A percentile compares a stretch with the other conserved stretches of the same genome.
Conservation (phyloP, 2,329 filamentous ascomycete genomes). For the Elsinoe fawcettii region DNA sequence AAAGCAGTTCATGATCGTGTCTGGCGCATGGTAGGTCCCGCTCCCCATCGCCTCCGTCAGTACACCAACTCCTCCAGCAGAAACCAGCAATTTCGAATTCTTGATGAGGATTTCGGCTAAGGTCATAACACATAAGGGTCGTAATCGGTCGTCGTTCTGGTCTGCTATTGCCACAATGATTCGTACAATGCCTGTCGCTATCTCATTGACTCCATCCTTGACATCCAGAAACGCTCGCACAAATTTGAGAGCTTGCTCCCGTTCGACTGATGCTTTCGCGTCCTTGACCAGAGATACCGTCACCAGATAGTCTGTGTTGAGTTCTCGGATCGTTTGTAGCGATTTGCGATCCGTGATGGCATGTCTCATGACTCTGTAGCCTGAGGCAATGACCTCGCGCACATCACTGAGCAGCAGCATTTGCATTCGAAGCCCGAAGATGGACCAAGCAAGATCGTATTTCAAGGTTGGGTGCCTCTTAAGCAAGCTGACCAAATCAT, state of each 20-base stretch:
- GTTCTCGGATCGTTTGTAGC: constrained; percentile 72
- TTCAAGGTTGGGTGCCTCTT: constrained; percentile 88
- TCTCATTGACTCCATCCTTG: constrained; percentile 80
- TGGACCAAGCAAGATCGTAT: constrained; percentile 91
- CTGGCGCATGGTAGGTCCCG: constrained; percentile 84
- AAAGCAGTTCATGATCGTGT: constrained; percentile 80
- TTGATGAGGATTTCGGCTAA: constrained; percentile 84
- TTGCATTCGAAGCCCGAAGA: constrained; percentile 89
- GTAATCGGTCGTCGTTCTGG: constrained; percentile 73
- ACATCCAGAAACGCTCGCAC: constrained; percentile 91
- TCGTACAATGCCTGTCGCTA: constrained; percentile 78
- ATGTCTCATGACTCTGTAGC: constrained; percentile 87
- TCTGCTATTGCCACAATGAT: constrained; percentile 88
- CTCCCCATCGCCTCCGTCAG: constrained; percentile 89
- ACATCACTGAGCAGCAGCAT: constrained; percentile 93
- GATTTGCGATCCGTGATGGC: constrained; percentile 88
- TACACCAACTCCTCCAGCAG: constrained; percentile 74
- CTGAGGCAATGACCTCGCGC: constrained; percentile 88
- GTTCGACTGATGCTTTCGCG: constrained; percentile 90
- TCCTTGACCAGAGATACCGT: constrained; percentile 91
- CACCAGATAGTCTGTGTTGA: constrained; percentile 89
- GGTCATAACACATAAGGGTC: constrained; percentile 87
- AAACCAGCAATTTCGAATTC: constrained; percentile 71
- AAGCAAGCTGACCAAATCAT: constrained; percentile 92
- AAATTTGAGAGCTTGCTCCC: constrained; percentile 95